phyloP scores from a whole-genome alignment of 2,329 filamentous ascomycete species.

The Dactylellina drechsleri region DNA sequence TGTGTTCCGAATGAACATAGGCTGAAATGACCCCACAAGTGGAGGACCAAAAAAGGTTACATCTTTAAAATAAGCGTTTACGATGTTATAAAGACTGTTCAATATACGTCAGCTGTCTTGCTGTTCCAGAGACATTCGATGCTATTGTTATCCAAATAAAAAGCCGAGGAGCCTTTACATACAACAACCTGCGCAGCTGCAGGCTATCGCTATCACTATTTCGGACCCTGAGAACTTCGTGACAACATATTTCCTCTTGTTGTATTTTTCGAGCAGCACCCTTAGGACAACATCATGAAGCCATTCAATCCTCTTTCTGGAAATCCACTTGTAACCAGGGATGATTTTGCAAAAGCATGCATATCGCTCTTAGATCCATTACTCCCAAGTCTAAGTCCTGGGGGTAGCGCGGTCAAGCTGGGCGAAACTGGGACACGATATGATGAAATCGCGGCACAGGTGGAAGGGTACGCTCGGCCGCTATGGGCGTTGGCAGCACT shows the following conservation, averaged over 20 bases:
- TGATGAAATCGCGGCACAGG: conserved; percentile 78
- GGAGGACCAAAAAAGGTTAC: no score
- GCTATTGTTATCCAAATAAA: no score
- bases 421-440: conserved; percentile 79
- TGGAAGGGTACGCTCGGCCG: conserved; percentile 79
- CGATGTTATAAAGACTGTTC: no score
- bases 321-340: conserved; percentile 55
- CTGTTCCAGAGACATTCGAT: no score
- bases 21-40: no score
- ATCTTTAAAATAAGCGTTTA: no score
- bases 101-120: no score
- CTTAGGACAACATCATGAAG: conserved; percentile 19
- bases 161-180: no score
- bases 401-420: conserved; percentile 73
- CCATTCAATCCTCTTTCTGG: conserved; percentile 39
- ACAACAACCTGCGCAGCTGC: no score
- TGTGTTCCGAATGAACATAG: no score
- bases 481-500: conserved; percentile 79
- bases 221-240: not conserved
- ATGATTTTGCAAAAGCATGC: conserved; percentile 69
- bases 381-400: conserved; percentile 75
- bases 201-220: not conserved
- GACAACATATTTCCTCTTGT: conserved; percentile 1
- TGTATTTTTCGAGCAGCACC: not conserved
- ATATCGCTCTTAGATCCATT: conserved; percentile 75